Conservation (phyloP, 345 rosid species). For the Populus pruinosa region DNA sequence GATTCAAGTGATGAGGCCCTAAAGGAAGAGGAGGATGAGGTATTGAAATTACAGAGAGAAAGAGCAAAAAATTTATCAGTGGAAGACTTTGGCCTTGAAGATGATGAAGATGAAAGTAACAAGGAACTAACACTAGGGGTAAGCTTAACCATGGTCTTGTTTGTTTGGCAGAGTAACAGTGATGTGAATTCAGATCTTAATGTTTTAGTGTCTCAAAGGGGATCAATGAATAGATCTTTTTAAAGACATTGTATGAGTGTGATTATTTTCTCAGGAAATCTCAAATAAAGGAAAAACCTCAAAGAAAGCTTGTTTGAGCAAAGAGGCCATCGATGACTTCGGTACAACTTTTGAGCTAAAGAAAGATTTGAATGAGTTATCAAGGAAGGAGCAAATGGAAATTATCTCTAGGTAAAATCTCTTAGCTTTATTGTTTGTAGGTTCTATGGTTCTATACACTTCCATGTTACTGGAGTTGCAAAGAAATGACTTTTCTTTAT, state of each 20-base stretch:
- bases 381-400: slow-evolving; percentile 87
- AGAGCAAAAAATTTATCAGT: slow-evolving; percentile 42
- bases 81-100: slow-evolving; percentile 78
- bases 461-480: too few relatives aligned
- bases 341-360: slow-evolving; percentile 45
- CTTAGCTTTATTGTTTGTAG: not conserved
- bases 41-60: slow-evolving; percentile 41
- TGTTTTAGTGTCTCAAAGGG: not conserved
- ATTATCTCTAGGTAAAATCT: slow-evolving; percentile 61
- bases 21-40: slow-evolving; percentile 69
- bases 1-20: slow-evolving; percentile 71
- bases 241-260: too few relatives aligned
- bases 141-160: slow-evolving; percentile 14
- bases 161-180: slow-evolving; percentile 10
- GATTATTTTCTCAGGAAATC: slow-evolving; percentile 48
- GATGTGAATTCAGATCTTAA: not conserved
- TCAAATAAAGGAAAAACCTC: slow-evolving; percentile 34
- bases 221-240: not conserved
- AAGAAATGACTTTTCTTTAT: too few relatives aligned
- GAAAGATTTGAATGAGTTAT: slow-evolving; percentile 72
- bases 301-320: slow-evolving; percentile 18
- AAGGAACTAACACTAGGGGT: slow-evolving; percentile 75
- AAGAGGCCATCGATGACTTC: slow-evolving; percentile 29
- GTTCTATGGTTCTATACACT: too few relatives aligned
- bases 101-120: slow-evolving; percentile 49